phyloP scores from a whole-genome alignment of 2,329 filamentous ascomycete species.

The Fusarium verticillioides region DNA sequence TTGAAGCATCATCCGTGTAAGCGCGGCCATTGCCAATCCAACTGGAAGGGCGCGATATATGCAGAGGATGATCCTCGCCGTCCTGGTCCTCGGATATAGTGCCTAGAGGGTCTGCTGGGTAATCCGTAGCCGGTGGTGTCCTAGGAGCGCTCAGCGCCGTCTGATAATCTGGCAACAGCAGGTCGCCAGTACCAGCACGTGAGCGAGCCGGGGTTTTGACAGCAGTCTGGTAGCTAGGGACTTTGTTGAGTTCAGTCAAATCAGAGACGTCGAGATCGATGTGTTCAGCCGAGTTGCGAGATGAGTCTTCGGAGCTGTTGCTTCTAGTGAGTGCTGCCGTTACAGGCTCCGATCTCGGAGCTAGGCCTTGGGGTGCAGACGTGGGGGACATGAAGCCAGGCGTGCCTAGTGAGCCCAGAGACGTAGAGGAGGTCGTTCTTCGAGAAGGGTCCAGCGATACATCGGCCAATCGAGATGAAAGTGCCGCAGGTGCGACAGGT shows the following conservation, averaged over 20 bases:
- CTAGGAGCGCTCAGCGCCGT: slow-evolving; percentile 67
- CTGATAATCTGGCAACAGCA: slow-evolving; percentile 73
- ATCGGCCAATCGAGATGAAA: slow-evolving; percentile 76
- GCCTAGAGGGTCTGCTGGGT: slow-evolving; percentile 43
- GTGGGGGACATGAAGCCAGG: slow-evolving; percentile 59
- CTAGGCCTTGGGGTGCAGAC: slow-evolving; percentile 50
- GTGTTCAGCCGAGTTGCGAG: slow-evolving; percentile 67
- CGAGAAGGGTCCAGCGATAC: slow-evolving; percentile 65
- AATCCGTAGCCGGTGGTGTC: slow-evolving; percentile 56
- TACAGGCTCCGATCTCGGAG: slow-evolving; percentile 54
- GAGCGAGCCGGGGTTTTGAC: slow-evolving; percentile 71
- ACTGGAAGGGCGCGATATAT: slow-evolving; percentile 42
- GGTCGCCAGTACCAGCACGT: slow-evolving; percentile 59
- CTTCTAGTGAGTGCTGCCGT: slow-evolving; percentile 64
- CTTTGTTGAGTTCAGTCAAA: slow-evolving; percentile 74
- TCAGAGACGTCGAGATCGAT: slow-evolving; percentile 68
- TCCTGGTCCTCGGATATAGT: slow-evolving; percentile 49
- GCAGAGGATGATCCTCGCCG: slow-evolving; percentile 41
- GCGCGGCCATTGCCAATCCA: slow-evolving; percentile 37
- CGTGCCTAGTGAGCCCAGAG: slow-evolving; percentile 55
- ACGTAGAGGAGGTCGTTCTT: slow-evolving; percentile 59
- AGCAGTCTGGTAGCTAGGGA: slow-evolving; percentile 82
- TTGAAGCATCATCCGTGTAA: slow-evolving; percentile 41
- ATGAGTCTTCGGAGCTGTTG: slow-evolving; percentile 64
- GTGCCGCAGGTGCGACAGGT: slow-evolving; percentile 60